phyloP scores from a whole-genome alignment of 2,329 filamentous ascomycete genomes.

The Penicillium aurantiogriseum region DNA sequence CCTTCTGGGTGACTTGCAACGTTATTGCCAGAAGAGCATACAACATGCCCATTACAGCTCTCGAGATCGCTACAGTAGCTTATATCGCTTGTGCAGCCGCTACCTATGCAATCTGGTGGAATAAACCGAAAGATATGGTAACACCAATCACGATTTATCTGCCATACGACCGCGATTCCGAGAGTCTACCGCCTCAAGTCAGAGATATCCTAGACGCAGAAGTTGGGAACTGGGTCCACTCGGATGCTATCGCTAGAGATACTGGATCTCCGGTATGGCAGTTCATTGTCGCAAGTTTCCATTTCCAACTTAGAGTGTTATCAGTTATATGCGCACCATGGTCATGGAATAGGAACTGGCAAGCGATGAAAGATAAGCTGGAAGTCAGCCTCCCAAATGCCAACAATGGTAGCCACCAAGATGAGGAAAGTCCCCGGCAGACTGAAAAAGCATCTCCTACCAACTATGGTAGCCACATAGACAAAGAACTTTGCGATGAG shows the following conservation, averaged over 20 bases:
- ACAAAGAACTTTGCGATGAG: background rate
- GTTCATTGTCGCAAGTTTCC: background rate
- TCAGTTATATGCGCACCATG: background rate
- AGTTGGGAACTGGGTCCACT: background rate
- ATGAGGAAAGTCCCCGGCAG: background rate
- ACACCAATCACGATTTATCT: constrained; percentile 16
- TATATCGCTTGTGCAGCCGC: constrained; percentile 11
- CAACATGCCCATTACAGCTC: constrained; percentile 9
- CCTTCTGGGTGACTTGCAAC: constrained; percentile 8
- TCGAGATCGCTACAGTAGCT: constrained; percentile 16
- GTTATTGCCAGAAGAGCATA: constrained; percentile 13
- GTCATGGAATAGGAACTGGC: background rate
- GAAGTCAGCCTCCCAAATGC: background rate
- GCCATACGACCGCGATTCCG: constrained; percentile 1
- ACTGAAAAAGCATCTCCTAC: too few species aligned
- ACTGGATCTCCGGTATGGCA: background rate
- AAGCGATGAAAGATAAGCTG: background rate
- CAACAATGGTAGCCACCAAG: background rate
- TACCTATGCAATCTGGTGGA: constrained; percentile 16
- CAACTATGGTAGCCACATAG: background rate
- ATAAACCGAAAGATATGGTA: constrained; percentile 19
- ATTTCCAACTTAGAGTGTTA: background rate
- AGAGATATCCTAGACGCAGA: background rate
- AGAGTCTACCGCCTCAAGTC: constrained; percentile 1
- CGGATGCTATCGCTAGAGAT: background rate